A percentile compares a stretch with the other conserved stretches of the same genome.
These are phyloP conservation scores for Planoprotostelium fungivorum DNA, from an alignment of 78 protist genomes.

Conservation along the genomic window DNA sequence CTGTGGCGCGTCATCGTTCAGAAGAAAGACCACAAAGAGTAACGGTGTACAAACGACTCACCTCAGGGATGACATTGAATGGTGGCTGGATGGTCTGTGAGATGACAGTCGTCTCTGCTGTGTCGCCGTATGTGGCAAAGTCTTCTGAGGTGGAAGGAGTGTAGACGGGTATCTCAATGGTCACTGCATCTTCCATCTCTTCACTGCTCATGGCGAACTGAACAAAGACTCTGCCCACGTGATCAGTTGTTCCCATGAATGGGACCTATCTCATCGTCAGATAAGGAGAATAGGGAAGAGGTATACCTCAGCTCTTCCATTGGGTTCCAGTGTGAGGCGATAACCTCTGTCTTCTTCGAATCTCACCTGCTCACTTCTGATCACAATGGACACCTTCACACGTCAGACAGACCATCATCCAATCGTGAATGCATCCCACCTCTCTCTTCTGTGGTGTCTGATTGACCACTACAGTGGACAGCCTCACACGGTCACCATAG, in stretches of 20 bases:
- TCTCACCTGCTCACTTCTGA: background rate
- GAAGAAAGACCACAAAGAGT: background rate
- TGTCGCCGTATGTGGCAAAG: background rate
- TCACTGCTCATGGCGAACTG: background rate
- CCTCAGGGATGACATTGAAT: background rate
- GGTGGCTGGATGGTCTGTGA: background rate
- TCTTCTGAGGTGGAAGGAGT: background rate
- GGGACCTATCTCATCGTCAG: background rate
- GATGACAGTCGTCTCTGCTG: background rate
- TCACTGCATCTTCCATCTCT: background rate
- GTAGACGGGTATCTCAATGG: background rate
- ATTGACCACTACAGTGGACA: background rate
- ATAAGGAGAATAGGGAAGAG: background rate
- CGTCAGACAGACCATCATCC: background rate
- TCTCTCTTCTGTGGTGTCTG: background rate
- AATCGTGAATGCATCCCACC: background rate
- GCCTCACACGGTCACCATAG: background rate
- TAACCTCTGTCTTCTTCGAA: background rate
- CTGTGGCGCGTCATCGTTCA: background rate
- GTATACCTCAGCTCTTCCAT: background rate
- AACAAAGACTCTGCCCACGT: background rate
- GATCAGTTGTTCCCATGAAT: background rate
- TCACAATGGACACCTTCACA: background rate
- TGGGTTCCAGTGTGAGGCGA: background rate
- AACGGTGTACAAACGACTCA: background rate